A percentile compares a stretch with the other conserved stretches of the same genome.
Conservation (phyloP, 352 stramenopile genomes). For the Hyaloperonospora arabidopsidis region DNA sequence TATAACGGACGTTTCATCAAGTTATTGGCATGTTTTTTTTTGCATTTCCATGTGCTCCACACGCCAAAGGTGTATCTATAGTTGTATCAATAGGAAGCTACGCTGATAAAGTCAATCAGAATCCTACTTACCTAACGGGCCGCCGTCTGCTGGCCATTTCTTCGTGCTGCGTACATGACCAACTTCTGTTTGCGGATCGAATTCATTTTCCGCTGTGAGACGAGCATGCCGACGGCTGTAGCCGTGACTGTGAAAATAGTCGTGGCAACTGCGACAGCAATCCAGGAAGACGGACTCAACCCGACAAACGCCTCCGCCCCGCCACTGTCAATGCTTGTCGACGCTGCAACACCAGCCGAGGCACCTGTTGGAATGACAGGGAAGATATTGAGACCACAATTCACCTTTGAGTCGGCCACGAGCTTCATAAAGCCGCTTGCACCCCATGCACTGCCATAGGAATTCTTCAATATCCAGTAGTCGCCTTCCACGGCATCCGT, state of each 20-base stretch:
- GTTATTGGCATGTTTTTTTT: no score
- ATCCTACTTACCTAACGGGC: no score
- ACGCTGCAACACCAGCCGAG: slow-evolving; percentile 30
- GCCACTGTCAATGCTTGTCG: slow-evolving; percentile 48
- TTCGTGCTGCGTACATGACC: slow-evolving; percentile 28
- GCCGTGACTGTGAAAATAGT: slow-evolving; percentile 46
- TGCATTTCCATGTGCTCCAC: no score
- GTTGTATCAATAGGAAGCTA: no score
- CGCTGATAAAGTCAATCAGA: no score
- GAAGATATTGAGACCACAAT: slow-evolving; percentile 77
- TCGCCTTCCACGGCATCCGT: slow-evolving; percentile 45
- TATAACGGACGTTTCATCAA: no score
- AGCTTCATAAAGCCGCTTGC: slow-evolving; percentile 60
- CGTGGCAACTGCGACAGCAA: slow-evolving; percentile 41
- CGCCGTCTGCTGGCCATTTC: slow-evolving; percentile 15
- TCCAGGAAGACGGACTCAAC: slow-evolving; percentile 46
- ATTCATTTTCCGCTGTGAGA: slow-evolving; percentile 35
- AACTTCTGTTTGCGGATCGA: slow-evolving; percentile 47
- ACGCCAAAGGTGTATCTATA: no score
- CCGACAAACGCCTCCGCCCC: slow-evolving; percentile 56
- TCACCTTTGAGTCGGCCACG: slow-evolving; percentile 56
- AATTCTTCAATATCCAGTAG: slow-evolving; percentile 84
- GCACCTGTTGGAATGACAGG: slow-evolving; percentile 62
- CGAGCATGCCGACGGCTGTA: slow-evolving; percentile 42
- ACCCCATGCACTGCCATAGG: slow-evolving; percentile 64